These are phyloP conservation scores for Penicillium argentinense DNA, from an alignment of 495 filamentous ascomycete species.

Conservation along the genomic window DNA sequence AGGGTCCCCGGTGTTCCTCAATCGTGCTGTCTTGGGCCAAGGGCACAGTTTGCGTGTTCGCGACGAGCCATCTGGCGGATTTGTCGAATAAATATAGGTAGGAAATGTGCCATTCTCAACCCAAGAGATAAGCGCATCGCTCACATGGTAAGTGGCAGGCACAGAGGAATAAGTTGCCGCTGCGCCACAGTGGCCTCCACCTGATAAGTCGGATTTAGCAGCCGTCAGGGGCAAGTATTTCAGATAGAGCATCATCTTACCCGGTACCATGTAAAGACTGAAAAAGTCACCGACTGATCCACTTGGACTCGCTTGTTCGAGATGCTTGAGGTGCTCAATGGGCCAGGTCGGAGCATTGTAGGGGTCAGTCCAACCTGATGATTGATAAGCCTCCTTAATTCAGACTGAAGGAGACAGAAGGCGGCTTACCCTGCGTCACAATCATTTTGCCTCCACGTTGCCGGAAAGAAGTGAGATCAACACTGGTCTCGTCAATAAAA, in stretches of 20 bases:
- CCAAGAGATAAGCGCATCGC: constrained; percentile 30
- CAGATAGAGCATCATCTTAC: constrained; percentile 1
- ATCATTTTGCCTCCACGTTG: constrained; percentile 37
- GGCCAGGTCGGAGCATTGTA: constrained; percentile 43
- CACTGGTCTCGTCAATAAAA: constrained; percentile 37
- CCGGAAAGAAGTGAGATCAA: constrained; percentile 32
- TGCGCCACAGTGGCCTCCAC: constrained; percentile 42
- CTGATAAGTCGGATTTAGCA: constrained; percentile 29
- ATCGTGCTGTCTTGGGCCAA: constrained; percentile 33
- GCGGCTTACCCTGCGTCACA: constrained; percentile 34
- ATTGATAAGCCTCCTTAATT: too few relatives aligned
- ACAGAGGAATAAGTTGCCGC: constrained; percentile 30
- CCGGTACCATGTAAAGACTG: constrained; percentile 20
- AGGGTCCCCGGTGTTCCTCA: neutral
- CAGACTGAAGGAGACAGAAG: neutral
- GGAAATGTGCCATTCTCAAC: constrained; percentile 28
- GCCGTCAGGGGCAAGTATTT: neutral
- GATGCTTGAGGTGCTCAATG: constrained; percentile 37
- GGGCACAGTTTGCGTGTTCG: constrained; percentile 38
- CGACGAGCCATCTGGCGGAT: constrained; percentile 25
- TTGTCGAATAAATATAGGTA: constrained; percentile 22
- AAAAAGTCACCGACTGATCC: constrained; percentile 35
- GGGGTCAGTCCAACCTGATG: constrained; percentile 35
- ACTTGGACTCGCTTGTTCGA: constrained; percentile 23
- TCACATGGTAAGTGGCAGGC: constrained; percentile 32